Percentiles rank a stretch among this genome's conserved stretches.
phyloP scores from a whole-genome alignment of 495 filamentous ascomycete genomes.

The Echria macrotheca region DNA sequence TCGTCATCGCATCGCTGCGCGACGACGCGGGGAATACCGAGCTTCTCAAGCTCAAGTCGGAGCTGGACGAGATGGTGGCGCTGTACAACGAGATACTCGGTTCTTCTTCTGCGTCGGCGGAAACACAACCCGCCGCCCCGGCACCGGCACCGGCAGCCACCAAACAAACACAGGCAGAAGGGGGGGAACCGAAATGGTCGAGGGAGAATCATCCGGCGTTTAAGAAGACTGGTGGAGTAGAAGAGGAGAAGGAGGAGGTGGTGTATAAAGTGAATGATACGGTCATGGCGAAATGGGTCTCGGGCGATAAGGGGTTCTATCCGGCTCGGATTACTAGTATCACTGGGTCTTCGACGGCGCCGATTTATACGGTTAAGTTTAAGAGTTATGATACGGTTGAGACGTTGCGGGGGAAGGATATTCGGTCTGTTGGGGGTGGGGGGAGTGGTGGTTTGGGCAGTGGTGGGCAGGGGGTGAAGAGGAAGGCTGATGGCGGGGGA shows the following conservation, averaged over 20 bases:
- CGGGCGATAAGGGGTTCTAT: conserved; percentile 87
- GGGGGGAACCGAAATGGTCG: conserved; percentile 57
- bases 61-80: conserved; percentile 80
- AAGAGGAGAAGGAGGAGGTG: conserved; percentile 42
- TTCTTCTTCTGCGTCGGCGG: too few relatives aligned
- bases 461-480: conserved; percentile 67
- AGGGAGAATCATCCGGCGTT: conserved; percentile 67
- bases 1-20: conserved; percentile 67
- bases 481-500: conserved; percentile 89
- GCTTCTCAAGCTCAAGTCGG: conserved; percentile 69
- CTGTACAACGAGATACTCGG: conserved; percentile 71
- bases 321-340: conserved; percentile 88
- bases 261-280: conserved; percentile 81
- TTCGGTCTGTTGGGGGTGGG: too few relatives aligned
- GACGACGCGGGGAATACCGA: conserved; percentile 80
- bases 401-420: conserved; percentile 76
- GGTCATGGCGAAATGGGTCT: conserved; percentile 83
- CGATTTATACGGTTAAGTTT: conserved; percentile 91
- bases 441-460: too few relatives aligned
- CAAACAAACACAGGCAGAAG: conserved; percentile 31
- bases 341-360: conserved; percentile 80
- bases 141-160: conserved; percentile 39
- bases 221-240: conserved; percentile 47
- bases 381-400: conserved; percentile 84
- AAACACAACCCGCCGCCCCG: conserved; percentile 41